These are phyloP conservation scores for Nicotiana tabacum DNA, from an alignment of 257 asterid species.

Conservation along the genomic window DNA sequence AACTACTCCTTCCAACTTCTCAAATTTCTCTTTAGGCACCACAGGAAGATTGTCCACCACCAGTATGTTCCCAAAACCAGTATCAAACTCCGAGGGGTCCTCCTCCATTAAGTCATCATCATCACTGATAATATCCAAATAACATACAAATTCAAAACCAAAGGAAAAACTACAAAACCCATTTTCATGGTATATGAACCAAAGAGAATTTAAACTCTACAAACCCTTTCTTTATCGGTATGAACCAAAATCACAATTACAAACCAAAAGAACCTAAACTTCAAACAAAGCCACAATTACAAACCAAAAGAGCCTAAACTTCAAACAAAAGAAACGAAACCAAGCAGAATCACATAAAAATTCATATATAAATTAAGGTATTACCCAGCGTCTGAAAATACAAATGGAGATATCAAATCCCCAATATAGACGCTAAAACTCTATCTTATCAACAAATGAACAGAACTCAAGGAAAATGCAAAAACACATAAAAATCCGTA, in stretches of 20 bases:
- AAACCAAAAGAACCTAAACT: neutral
- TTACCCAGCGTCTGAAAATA: too few species aligned
- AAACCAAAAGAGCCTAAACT: neutral
- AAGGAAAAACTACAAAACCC: neutral
- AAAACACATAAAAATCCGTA: neutral
- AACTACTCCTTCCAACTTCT: conserved; percentile 75
- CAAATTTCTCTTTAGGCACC: conserved; percentile 72
- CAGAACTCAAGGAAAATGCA: too few species aligned
- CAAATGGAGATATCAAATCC: too few species aligned
- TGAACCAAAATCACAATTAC: neutral
- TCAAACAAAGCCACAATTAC: neutral
- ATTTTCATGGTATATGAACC: neutral
- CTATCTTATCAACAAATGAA: too few species aligned
- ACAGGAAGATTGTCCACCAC: conserved; percentile 86
- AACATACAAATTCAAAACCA: neutral
- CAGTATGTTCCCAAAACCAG: conserved; percentile 68
- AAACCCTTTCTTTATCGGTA: too few species aligned
- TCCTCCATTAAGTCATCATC: conserved; percentile 72
- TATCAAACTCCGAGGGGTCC: conserved; percentile 63
- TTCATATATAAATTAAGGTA: too few species aligned
- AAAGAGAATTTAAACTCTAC: neutral
- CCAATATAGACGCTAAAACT: too few species aligned
- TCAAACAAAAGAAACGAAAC: neutral
- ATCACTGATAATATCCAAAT: conserved; percentile 36
- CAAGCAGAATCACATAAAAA: neutral